Base-by-base conservation (phyloP, 495 filamentous ascomycete genomes). In the Ramalina intermedia region DNA sequence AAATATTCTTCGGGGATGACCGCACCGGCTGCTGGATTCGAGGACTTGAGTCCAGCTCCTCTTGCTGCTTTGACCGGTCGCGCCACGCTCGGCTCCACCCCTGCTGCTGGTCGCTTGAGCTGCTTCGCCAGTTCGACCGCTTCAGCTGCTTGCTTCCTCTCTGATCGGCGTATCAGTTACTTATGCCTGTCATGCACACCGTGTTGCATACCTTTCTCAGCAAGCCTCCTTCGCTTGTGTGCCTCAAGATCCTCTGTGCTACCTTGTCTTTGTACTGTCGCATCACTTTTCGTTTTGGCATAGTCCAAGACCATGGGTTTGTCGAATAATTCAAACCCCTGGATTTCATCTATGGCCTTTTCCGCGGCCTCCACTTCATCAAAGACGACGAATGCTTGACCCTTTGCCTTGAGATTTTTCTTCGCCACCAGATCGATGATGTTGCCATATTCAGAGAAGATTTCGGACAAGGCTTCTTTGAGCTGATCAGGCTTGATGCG, bases 1-100 rank as follows among this genome's bases (percentile, higher is more conserved):
- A 96, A 77, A 61, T 93, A 96, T 66, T 99, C 91, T 74, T 96
- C 93, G 2, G 91, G 91, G 14, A 96, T 79, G 42, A 93, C 83
- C 17, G 82, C 73, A 21, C 81, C 74, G 0, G 79, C 69, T n/a
- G 77, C 71, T 16, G 78, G 72, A 50, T 76, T 73, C 6, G 82
- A 81, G 7, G 87, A 76, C 63, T 91, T 93, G 73, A 91, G 84
- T 33, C 86, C 86, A 13, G 81, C 78, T 24, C 82, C 84, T 58
- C 82, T 77, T 16, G 78, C 72, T 12, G 81, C 74, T 69, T 93
- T 94, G 56, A 75, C 65, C 4, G 84, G 80, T 23, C 85, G 80
- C 24, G 69, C 68, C 20, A 66, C 48, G 36, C 73, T 69, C 41
- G 75, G 64, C 51, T 71, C 68, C 42, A 70, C 59, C 2, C 67